These are phyloP conservation scores for Lasiosphaeria hispida DNA, from an alignment of 495 filamentous ascomycete species.

Conservation along the genomic window DNA sequence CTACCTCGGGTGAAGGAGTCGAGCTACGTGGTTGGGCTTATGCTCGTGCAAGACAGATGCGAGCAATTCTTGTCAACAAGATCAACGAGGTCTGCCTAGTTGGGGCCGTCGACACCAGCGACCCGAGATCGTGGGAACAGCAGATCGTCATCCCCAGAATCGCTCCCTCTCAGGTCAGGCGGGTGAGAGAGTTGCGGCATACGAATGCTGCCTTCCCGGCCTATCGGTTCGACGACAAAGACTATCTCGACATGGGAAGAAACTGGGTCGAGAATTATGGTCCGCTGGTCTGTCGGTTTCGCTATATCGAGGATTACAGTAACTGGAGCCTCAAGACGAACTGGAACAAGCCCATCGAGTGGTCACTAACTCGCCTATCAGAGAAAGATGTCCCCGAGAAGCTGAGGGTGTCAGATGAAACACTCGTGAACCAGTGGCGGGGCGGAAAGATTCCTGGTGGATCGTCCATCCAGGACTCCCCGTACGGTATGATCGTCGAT, in stretches of 20 bases:
- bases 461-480: constrained; percentile 14
- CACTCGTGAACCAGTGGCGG: constrained; percentile 36
- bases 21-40: constrained; percentile 15
- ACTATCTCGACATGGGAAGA: constrained; percentile 1
- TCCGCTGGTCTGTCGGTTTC: constrained; percentile 41
- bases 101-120: constrained; percentile 43
- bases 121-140: constrained; percentile 40
- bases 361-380: constrained; percentile 24
- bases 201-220: constrained; percentile 53
- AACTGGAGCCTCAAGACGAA: constrained; percentile 1
- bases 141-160: constrained; percentile 40
- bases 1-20: neutral
- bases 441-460: constrained; percentile 40
- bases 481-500: constrained; percentile 1
- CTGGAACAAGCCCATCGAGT: constrained; percentile 30
- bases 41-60: neutral
- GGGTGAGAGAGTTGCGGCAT: constrained; percentile 42
- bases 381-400: constrained; percentile 22
- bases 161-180: constrained; percentile 30
- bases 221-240: constrained; percentile 21
- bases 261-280: constrained; percentile 28
- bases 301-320: constrained; percentile 25
- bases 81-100: constrained; percentile 47
- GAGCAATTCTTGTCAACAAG: neutral
- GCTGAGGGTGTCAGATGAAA: constrained; percentile 4